Evolutionary conservation across 2,329 filamentous ascomycete species (phyloP).

Genomic region (Aspergillus ustus): DNA sequence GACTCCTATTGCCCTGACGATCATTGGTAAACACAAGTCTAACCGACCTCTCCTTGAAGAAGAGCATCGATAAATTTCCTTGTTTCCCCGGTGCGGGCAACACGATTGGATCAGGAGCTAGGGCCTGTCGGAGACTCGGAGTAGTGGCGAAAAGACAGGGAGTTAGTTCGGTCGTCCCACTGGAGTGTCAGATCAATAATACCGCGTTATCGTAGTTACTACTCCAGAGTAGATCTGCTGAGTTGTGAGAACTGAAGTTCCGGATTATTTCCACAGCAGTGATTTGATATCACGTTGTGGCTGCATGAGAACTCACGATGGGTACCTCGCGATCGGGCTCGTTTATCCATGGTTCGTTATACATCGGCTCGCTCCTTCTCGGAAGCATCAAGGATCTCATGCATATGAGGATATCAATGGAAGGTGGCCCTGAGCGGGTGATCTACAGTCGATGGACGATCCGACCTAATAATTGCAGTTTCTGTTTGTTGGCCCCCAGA

Average conservation of each 20-base stretch:
- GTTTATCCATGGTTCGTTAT: neutral
- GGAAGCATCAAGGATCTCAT: neutral
- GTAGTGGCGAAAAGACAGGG: slow-evolving; percentile 6
- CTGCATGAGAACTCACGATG: neutral
- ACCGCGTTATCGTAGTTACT: too few species aligned
- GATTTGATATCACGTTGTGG: slow-evolving; percentile 1
- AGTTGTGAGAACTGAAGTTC: neutral
- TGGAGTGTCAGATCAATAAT: neutral
- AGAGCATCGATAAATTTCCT: neutral
- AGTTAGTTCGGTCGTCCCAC: neutral
- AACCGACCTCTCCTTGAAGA: neutral
- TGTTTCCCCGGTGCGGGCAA: neutral
- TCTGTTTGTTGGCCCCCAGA: slow-evolving; percentile 6
- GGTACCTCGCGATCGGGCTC: neutral
- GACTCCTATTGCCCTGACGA: neutral
- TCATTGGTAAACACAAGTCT: neutral
- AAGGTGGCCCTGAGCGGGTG: slow-evolving; percentile 13
- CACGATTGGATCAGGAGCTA: slow-evolving; percentile 1
- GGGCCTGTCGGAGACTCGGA: neutral
- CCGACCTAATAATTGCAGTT: neutral
- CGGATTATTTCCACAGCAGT: slow-evolving; percentile 5
- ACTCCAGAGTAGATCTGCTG: neutral
- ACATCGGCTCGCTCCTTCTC: neutral
- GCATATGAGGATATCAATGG: too few species aligned
- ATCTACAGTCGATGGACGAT: slow-evolving; percentile 19